Conservation (phyloP, 768 basidiomycete species). For the Leccinum pellstonianum region DNA sequence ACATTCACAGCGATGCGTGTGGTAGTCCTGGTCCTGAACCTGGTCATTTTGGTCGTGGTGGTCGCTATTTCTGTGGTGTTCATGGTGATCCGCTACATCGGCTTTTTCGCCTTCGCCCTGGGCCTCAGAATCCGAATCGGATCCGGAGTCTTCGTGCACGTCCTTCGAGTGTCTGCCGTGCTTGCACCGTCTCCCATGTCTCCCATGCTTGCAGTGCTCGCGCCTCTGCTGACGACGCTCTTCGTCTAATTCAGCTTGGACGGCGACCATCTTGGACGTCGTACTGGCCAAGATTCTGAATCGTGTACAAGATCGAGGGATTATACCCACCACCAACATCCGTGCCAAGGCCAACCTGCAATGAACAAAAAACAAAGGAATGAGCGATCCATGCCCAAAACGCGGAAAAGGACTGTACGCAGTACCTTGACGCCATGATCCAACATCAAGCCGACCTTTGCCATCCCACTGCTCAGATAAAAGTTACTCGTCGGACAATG, state of each 20-base stretch:
- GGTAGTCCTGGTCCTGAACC: neutral
- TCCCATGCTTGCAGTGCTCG: neutral
- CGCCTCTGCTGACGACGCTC: constrained; percentile 3
- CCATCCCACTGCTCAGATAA: constrained; percentile 81
- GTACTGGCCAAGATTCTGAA: constrained; percentile 77
- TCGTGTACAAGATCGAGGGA: constrained; percentile 70
- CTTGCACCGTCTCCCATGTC: neutral
- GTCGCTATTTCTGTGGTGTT: neutral
- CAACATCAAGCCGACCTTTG: constrained; percentile 70
- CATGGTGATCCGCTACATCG: neutral
- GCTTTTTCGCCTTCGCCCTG: neutral
- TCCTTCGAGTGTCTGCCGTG: neutral
- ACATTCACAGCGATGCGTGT: neutral
- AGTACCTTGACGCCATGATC: constrained; percentile 80
- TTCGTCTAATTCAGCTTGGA: constrained; percentile 36
- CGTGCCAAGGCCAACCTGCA: constrained; percentile 85
- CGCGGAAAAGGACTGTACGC: neutral
- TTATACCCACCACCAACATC: constrained; percentile 86
- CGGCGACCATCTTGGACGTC: constrained; percentile 70
- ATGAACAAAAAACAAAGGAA: neutral
- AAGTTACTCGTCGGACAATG: constrained; percentile 96
- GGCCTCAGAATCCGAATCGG: neutral
- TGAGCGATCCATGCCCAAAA: neutral
- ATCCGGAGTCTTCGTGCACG: neutral
- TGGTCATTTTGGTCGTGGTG: neutral